Base-by-base conservation (phyloP, 2,329 filamentous ascomycete species). In the Cladosporium sp. region DNA sequence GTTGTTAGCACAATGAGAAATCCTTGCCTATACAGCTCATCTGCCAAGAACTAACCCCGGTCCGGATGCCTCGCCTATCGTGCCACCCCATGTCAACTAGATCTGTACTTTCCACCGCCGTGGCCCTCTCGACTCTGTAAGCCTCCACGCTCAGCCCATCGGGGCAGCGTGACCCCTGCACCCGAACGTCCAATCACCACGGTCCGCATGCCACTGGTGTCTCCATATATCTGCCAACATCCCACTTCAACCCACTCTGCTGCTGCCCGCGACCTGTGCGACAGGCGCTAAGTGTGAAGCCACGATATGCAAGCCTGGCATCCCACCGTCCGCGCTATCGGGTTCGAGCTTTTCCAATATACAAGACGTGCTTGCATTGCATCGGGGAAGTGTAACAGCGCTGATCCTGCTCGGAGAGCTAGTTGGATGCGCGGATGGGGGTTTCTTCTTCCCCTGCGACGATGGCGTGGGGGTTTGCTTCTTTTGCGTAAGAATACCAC, bases 311-410 rank as follows among this genome's bases (percentile, higher is more conserved):
- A 33, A 15, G 32, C 12, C 32, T 15, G 32, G 32, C 32, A 13
- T 35, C 42, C 33, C 33, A 38, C 22, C 20, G 43, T 20, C 43
- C 43, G n/a, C 43, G 43, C 43, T 16, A 46, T 46, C 43, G 43
- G 43, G 43, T 46, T 25, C 43, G 32, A 33, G 32, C 32, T 33
- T 33, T 27, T 27, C 22, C 4, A 27, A 27, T 29, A 22, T 22
- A 15, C 30, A 18, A 19, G 12, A 15, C n/a, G n/a, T 46, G 18
- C 19, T 32, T 46, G 43, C 43, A 38, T 27, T 46, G 43, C 43
- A 46, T 12, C 43, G 33, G 43, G 43, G 43, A 27, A 36, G 22
- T 33, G 27, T 19, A 30, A 30, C 29, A 38, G 43, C 11, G 11
- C 2, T 8, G n/a, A 38, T 46, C 43, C 43, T n/a, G 38, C 38